Conservation (phyloP, 176 grass and related monocot genomes). For the Bothriochloa decipiens region DNA sequence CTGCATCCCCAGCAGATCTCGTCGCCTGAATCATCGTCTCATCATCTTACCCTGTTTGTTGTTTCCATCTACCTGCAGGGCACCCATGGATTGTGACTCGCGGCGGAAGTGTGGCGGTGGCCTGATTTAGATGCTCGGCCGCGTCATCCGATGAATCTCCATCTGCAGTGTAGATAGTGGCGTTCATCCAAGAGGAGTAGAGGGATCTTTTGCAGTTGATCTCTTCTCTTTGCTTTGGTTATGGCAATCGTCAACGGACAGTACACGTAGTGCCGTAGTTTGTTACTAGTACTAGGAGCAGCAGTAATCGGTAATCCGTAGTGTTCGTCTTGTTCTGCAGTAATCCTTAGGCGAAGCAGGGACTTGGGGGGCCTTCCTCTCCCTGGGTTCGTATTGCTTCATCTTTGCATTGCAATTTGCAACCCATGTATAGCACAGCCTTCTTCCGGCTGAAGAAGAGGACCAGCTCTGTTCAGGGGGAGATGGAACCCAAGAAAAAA, state of each 20-base stretch:
- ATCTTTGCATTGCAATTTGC: not conserved
- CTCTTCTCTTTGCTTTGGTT: not conserved
- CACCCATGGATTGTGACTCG: slow-evolving; percentile 70
- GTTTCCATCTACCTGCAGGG: slow-evolving; percentile 25
- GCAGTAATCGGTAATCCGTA: not conserved
- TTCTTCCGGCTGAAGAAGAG: slow-evolving; percentile 6
- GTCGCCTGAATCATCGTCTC: not conserved
- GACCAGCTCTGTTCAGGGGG: not conserved
- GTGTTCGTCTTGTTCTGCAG: not conserved
- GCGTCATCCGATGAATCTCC: not conserved
- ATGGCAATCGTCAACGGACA: not conserved
- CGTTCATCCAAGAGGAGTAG: not conserved
- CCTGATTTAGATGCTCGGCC: slow-evolving; percentile 2
- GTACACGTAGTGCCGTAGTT: slow-evolving; percentile 9
- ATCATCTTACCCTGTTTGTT: not conserved
- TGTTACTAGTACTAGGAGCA: not conserved
- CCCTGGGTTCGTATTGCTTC: not conserved
- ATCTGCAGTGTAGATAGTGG: slow-evolving; percentile 3
- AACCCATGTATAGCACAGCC: slow-evolving; percentile 15
- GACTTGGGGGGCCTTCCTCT: slow-evolving; percentile 18
- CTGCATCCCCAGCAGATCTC: too few species aligned
- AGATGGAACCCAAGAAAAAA: not conserved
- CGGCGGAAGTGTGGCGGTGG: slow-evolving; percentile 33
- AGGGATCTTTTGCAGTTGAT: not conserved
- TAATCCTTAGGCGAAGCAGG: not conserved